Base-by-base conservation (phyloP, 352 stramenopile species). In the Globisporangium cystogenes region DNA sequence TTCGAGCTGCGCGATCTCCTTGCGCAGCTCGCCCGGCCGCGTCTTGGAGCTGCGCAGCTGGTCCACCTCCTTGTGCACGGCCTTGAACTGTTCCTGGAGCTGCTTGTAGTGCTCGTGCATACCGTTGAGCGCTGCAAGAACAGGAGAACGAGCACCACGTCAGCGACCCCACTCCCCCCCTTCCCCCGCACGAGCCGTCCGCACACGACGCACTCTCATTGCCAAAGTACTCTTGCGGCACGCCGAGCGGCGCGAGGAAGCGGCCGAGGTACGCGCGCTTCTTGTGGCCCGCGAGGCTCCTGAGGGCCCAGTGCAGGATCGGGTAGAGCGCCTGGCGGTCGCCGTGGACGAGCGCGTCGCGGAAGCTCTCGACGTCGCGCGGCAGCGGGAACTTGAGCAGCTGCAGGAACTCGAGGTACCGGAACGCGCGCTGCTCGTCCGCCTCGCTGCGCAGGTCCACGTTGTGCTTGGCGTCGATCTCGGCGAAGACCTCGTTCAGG, bases 201-300 rank as follows among this genome's bases (percentile, higher is more conserved):
- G 16, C 6, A 31, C 20, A 53, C 33, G 23, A 50, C 23, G 27
- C 3, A 35, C 73, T 73, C 60, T 95, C 86, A 61, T 96, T 78
- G 54, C 92, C 82, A 51, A 97, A 83, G 58, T 96, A 97, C 55
- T 98, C 95, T 64, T 92, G 69, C 16, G 95, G 95, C 7, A 98
- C 81, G 48, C 97, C 90, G 20, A 98, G 61, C 7, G 90, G 92
- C 41, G 93, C 82, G 20, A 98, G 72, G 69, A 93, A 99, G 2
- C 76, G 77, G 1, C 89, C 90, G 3, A 99, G 65, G 64, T 99
- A 99, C 6, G 90, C 89, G 24, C 95, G 79, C 65, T 97, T 98
- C 64, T 95, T 87, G 55, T 98, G 81, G 24, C 75, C 70, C 8
- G 80, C 59, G 11, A 98, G 79, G 29, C 82, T 82, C 49, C 87